A percentile compares a stretch with the other conserved stretches of the same genome.
Conservation (phyloP, 2,329 filamentous ascomycete genomes). For the Aspergillus novoparasiticus region DNA sequence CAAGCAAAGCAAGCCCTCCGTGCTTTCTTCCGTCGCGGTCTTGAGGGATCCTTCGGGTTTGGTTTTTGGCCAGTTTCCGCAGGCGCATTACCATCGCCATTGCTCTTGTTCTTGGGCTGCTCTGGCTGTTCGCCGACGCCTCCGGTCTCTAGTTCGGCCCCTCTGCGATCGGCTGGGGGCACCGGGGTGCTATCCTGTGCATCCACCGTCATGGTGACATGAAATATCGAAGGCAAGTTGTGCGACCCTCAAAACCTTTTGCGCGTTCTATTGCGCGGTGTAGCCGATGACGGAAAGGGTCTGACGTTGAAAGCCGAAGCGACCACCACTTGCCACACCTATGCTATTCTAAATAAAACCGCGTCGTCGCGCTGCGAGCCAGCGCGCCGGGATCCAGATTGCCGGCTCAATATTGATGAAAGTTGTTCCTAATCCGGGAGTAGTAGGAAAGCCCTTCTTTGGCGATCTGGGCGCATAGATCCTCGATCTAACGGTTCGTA, state of each 20-base stretch:
- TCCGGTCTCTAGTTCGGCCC: conserved; percentile 39
- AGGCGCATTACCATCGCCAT: conserved; percentile 51
- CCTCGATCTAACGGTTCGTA: conserved; percentile 1
- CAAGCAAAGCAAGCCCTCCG: conserved; percentile 94
- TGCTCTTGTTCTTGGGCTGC: conserved; percentile 46
- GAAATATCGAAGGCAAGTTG: conserved; percentile 11
- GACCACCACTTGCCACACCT: conserved; percentile 10
- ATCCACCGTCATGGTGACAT: conserved; percentile 37
- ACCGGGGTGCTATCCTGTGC: conserved; percentile 40
- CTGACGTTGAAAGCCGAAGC: conserved; percentile 2
- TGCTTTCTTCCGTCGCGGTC: conserved; percentile 93
- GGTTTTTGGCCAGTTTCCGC: conserved; percentile 67
- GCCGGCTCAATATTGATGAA: conserved; percentile 5
- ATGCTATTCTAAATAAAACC: conserved; percentile 11
- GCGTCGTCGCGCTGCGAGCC: conserved; percentile 15
- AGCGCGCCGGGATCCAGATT: conserved; percentile 20
- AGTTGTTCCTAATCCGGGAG: conserved; percentile 13
- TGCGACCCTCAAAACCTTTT: background rate
- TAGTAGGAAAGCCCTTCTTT: conserved; percentile 8
- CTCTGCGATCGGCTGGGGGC: conserved; percentile 40
- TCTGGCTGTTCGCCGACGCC: conserved; percentile 39
- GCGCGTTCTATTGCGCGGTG: background rate
- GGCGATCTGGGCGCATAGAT: conserved; percentile 22
- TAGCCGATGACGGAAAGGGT: background rate
- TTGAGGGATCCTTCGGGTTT: conserved; percentile 82